Evolutionary conservation across 768 basidiomycete species (phyloP).

Genomic region (Boletus subparvulus): DNA sequence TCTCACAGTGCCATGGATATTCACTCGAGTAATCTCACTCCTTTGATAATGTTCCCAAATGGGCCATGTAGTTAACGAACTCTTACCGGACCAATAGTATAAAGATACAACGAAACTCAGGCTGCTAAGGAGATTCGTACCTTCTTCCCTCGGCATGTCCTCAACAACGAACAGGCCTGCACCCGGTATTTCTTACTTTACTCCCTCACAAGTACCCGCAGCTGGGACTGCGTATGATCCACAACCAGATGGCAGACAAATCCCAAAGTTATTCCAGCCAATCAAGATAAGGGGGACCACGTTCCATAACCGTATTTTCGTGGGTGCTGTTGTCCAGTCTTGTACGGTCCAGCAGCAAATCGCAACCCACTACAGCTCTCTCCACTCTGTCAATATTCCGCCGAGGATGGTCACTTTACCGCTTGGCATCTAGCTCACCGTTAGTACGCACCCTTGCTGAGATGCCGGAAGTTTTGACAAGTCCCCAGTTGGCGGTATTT

Average conservation of each 20-base stretch:
- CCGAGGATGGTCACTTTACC: conserved; percentile 50
- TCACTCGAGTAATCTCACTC: too few relatives aligned
- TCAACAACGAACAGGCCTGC: conserved; percentile 38
- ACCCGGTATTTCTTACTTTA: conserved; percentile 44
- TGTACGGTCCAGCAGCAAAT: background rate
- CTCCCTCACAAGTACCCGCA: conserved; percentile 44
- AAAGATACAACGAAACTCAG: background rate
- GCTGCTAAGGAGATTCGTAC: background rate
- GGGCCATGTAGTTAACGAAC: too few relatives aligned
- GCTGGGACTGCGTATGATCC: conserved; percentile 45
- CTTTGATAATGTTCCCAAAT: too few relatives aligned
- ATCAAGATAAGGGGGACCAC: conserved; percentile 52
- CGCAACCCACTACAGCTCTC: conserved; percentile 37
- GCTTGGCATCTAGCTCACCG: conserved; percentile 59
- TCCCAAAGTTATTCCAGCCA: conserved; percentile 53
- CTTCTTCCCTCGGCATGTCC: conserved; percentile 1
- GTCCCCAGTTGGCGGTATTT: conserved; percentile 39
- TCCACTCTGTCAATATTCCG: conserved; percentile 62
- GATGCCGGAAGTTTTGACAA: background rate
- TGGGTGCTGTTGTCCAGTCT: conserved; percentile 26
- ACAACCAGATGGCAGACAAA: conserved; percentile 39
- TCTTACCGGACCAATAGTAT: too few relatives aligned
- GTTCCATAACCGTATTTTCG: conserved; percentile 56
- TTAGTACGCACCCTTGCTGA: background rate
- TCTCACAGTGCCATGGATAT: too few relatives aligned